These are phyloP conservation scores for Fusarium chuoi DNA, from an alignment of 2,329 filamentous ascomycete species.

Conservation along the genomic window DNA sequence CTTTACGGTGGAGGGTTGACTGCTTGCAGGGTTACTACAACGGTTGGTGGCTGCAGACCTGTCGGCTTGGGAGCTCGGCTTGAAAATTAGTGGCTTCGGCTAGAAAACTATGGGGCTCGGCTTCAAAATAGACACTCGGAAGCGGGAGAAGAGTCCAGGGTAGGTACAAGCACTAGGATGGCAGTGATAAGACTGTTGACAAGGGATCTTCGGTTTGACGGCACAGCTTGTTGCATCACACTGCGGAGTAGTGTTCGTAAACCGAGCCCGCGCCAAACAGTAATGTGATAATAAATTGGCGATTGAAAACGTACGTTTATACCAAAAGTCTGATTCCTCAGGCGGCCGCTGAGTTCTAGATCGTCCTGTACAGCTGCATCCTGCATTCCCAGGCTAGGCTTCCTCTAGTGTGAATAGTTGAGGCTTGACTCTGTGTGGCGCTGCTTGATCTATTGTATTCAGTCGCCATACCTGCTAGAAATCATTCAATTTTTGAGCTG, in stretches of 20 bases:
- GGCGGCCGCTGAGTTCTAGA: fast-evolving
- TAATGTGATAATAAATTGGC: background rate
- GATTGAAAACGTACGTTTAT: background rate
- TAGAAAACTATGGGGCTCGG: background rate
- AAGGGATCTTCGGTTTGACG: background rate
- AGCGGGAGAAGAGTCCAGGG: fast-evolving
- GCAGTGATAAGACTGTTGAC: background rate
- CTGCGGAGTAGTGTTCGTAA: background rate
- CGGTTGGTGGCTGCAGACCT: background rate
- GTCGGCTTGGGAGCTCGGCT: background rate
- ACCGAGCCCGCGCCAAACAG: fast-evolving
- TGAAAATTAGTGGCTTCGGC: background rate
- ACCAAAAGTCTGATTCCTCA: fast-evolving
- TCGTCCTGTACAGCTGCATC: background rate
- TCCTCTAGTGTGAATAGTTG: too few relatives aligned
- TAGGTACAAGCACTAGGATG: background rate
- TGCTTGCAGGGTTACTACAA: fast-evolving
- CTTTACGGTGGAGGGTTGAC: background rate
- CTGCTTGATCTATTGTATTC: too few relatives aligned
- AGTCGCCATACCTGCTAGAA: too few relatives aligned
- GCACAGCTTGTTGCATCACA: background rate
- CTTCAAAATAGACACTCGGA: background rate
- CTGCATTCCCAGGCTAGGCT: fast-evolving
- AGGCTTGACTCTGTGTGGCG: too few relatives aligned
- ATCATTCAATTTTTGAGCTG: too few relatives aligned